phyloP scores from a whole-genome alignment of 495 filamentous ascomycete genomes.

The Trichoderma asperelloides region DNA sequence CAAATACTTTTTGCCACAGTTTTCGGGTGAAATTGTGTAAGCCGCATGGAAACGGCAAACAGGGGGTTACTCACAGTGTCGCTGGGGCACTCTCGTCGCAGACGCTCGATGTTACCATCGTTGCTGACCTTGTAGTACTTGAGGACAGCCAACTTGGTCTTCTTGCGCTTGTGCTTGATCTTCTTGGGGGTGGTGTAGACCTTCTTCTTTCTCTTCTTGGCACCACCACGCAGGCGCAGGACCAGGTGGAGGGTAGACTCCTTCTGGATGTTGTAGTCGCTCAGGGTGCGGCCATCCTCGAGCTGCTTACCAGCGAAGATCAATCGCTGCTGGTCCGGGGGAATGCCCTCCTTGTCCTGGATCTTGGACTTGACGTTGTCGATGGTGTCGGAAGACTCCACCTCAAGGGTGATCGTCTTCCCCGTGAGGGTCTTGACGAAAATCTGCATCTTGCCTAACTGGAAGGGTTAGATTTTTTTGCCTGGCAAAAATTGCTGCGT shows the following conservation, averaged over 20 bases:
- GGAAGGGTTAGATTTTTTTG: slow-evolving; percentile 4
- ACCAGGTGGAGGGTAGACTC: slow-evolving; percentile 98
- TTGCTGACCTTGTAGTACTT: slow-evolving; percentile 99
- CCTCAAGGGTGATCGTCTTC: slow-evolving; percentile 99
- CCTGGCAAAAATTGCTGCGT: neutral
- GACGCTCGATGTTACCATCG: slow-evolving; percentile 99
- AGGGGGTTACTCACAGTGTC: slow-evolving; percentile 60
- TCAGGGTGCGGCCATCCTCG: slow-evolving; percentile 97
- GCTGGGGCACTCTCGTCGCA: slow-evolving; percentile 90
- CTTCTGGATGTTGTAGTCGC: slow-evolving; percentile 99
- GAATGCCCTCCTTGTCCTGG: slow-evolving; percentile 99
- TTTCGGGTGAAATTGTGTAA: neutral
- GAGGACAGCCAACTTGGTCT: slow-evolving; percentile 98
- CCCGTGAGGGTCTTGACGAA: slow-evolving; percentile 99
- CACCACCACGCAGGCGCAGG: slow-evolving; percentile 92
- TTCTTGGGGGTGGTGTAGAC: slow-evolving; percentile 99
- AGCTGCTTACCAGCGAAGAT: slow-evolving; percentile 99
- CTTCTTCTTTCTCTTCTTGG: slow-evolving; percentile 99
- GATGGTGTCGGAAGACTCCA: slow-evolving; percentile 98
- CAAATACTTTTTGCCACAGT: neutral
- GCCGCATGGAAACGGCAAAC: neutral
- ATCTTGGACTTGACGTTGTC: slow-evolving; percentile 98
- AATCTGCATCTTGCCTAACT: slow-evolving; percentile 83
- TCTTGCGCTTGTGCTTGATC: slow-evolving; percentile 99
- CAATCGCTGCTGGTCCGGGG: slow-evolving; percentile 98